Evolutionary conservation across 495 filamentous ascomycete genomes (phyloP).

Genomic region (Aspergillus olivimuriae): DNA sequence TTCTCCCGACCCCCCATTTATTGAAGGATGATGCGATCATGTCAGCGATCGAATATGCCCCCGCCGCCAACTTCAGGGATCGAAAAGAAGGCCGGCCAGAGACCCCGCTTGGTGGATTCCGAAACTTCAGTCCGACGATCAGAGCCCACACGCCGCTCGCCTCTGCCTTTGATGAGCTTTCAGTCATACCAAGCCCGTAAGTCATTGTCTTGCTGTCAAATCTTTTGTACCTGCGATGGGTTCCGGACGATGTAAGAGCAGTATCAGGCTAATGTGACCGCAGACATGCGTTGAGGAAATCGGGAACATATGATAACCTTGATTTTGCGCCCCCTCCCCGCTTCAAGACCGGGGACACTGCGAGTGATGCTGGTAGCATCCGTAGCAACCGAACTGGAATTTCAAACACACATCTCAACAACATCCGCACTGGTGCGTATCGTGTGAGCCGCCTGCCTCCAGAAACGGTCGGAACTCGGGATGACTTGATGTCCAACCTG

Average conservation of each 20-base stretch:
- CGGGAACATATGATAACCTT: constrained; percentile 78
- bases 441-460: constrained; percentile 80
- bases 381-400: constrained; percentile 79
- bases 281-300: constrained; percentile 83
- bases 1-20: constrained; percentile 80
- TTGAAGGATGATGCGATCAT: constrained; percentile 78
- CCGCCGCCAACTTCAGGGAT: constrained; percentile 62
- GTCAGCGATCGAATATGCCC: constrained; percentile 79
- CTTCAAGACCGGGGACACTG: constrained; percentile 64
- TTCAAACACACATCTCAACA: constrained; percentile 60
- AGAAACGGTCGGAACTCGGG: constrained; percentile 74
- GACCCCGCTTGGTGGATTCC: constrained; percentile 68
- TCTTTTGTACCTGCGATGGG: no score
- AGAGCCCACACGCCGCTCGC: constrained; percentile 69
- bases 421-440: constrained; percentile 83
- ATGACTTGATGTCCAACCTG: constrained; percentile 61
- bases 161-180: constrained; percentile 80
- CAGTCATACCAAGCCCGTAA: constrained; percentile 85
- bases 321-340: constrained; percentile 94
- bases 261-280: no score
- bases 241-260: no score
- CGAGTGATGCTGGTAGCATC: constrained; percentile 84
- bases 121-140: constrained; percentile 65
- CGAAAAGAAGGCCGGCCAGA: constrained; percentile 68
- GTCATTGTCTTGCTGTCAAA: no score